These are phyloP conservation scores for Geotrichum candidum DNA, from an alignment of 1,139 yeast species.

Conservation along the genomic window DNA sequence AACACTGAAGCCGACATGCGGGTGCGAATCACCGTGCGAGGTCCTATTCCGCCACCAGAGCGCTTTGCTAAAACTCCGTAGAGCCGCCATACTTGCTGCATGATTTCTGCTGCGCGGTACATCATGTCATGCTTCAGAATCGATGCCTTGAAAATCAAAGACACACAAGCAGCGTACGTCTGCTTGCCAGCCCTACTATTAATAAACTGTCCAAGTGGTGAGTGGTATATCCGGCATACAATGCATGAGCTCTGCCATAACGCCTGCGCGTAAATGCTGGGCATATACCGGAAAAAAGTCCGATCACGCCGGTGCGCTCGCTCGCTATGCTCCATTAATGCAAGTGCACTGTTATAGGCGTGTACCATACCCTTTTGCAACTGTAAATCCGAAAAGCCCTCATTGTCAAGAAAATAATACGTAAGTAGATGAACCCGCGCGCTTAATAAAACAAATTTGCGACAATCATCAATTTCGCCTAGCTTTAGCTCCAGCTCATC, in stretches of 20 bases:
- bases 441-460: constrained; percentile 62
- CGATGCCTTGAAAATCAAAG: constrained; percentile 69
- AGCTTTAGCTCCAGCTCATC: constrained; percentile 63
- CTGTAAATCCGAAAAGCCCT: constrained; percentile 49
- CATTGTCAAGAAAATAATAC: constrained; percentile 68
- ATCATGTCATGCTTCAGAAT: constrained; percentile 89
- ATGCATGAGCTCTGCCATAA: constrained; percentile 92
- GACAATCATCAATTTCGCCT: constrained; percentile 52
- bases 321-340: constrained; percentile 61
- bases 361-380: constrained; percentile 68
- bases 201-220: constrained; percentile 58
- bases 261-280: constrained; percentile 72
- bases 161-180: constrained; percentile 63
- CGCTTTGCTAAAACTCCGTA: constrained; percentile 52
- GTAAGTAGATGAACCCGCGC: constrained; percentile 75
- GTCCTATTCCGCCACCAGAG: constrained; percentile 28
- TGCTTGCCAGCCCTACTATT: constrained; percentile 70
- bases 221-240: constrained; percentile 70
- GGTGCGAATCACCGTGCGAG: constrained; percentile 53
- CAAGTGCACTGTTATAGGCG: constrained; percentile 72
- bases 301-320: constrained; percentile 54
- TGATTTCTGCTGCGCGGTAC: constrained; percentile 84
- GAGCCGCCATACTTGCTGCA: constrained; percentile 90
- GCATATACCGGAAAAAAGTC: constrained; percentile 66
- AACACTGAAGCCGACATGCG: constrained; percentile 90